Percentiles rank a stretch among this genome's conserved stretches.
phyloP scores from a whole-genome alignment of 768 basidiomycete species.

The Lanmaoa pseudosensibilis region DNA sequence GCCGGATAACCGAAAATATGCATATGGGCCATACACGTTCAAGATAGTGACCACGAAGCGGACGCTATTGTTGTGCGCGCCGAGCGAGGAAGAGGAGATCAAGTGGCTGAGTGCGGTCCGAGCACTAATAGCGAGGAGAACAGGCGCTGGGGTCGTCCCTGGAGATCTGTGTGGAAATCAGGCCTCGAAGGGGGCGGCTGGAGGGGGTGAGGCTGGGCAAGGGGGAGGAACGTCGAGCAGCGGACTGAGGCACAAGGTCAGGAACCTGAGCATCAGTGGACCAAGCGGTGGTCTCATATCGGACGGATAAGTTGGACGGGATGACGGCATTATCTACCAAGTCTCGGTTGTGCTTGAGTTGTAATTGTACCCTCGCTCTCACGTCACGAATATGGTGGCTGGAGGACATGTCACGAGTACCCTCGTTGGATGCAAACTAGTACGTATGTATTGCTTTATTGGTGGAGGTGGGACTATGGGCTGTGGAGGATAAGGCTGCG shows the following conservation, averaged over 20 bases:
- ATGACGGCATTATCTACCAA: constrained; percentile 24
- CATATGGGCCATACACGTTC: constrained; percentile 67
- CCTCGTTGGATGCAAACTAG: not conserved
- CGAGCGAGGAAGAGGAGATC: constrained; percentile 96
- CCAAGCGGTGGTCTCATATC: constrained; percentile 22
- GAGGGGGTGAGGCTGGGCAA: constrained; percentile 20
- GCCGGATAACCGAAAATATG: constrained; percentile 45
- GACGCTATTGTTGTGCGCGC: constrained; percentile 86
- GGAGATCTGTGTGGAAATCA: constrained; percentile 39
- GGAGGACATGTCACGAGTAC: constrained; percentile 7
- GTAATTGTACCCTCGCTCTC: constrained; percentile 22
- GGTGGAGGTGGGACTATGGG: not conserved
- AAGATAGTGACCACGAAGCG: constrained; percentile 96
- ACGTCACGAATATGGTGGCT: constrained; percentile 13
- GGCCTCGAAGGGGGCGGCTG: constrained; percentile 11
- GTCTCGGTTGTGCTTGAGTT: constrained; percentile 4
- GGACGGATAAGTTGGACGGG: constrained; percentile 17
- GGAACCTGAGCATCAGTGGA: constrained; percentile 48
- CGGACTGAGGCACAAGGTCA: constrained; percentile 47
- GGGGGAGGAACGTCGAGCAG: constrained; percentile 29
- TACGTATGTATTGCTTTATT: constrained; percentile 1
- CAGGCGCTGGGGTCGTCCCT: constrained; percentile 49
- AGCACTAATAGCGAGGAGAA: constrained; percentile 80
- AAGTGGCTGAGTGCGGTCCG: constrained; percentile 96
- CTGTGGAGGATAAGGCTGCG: not conserved